These are phyloP conservation scores for Suillus discolor DNA, from an alignment of 768 basidiomycete genomes.

Conservation along the genomic window DNA sequence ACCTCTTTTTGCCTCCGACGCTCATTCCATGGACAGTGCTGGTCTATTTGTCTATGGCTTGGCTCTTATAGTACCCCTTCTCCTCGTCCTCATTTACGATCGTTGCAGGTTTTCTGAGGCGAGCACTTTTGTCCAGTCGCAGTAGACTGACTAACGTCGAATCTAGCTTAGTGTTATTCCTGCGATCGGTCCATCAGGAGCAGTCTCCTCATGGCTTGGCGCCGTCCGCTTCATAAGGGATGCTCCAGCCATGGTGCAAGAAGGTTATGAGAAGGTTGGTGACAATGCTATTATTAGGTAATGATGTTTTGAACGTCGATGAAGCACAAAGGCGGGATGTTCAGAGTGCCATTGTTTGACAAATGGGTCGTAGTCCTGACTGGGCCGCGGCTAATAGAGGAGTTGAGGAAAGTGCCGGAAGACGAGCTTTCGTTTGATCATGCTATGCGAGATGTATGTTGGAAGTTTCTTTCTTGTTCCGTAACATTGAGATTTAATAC, in stretches of 20 bases:
- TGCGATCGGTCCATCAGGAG: conserved; percentile 37
- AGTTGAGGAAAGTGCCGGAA: conserved; percentile 51
- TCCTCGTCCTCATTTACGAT: conserved; percentile 17
- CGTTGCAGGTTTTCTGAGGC: conserved; percentile 29
- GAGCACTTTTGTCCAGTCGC: conserved; percentile 8
- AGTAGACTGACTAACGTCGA: not conserved
- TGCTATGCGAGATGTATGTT: conserved; percentile 41
- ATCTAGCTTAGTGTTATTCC: conserved; percentile 35
- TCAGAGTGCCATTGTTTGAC: conserved; percentile 46
- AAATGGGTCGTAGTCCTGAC: conserved; percentile 50
- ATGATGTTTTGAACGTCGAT: conserved; percentile 18
- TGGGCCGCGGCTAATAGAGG: conserved; percentile 47
- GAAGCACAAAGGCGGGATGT: conserved; percentile 37
- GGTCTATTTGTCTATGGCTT: conserved; percentile 24
- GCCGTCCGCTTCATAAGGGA: conserved; percentile 32
- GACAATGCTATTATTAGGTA: not conserved
- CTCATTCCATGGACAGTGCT: conserved; percentile 28
- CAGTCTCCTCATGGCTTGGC: conserved; percentile 35
- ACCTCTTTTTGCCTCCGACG: conserved; percentile 23
- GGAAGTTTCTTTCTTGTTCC: conserved; percentile 1
- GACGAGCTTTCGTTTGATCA: conserved; percentile 45
- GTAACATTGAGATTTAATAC: conserved; percentile 14
- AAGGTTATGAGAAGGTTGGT: conserved; percentile 39
- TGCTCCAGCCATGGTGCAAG: conserved; percentile 35
- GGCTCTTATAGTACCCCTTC: conserved; percentile 15